Conservation (phyloP, 2,329 filamentous ascomycete genomes). For the Beauveria pseudobassiana region DNA sequence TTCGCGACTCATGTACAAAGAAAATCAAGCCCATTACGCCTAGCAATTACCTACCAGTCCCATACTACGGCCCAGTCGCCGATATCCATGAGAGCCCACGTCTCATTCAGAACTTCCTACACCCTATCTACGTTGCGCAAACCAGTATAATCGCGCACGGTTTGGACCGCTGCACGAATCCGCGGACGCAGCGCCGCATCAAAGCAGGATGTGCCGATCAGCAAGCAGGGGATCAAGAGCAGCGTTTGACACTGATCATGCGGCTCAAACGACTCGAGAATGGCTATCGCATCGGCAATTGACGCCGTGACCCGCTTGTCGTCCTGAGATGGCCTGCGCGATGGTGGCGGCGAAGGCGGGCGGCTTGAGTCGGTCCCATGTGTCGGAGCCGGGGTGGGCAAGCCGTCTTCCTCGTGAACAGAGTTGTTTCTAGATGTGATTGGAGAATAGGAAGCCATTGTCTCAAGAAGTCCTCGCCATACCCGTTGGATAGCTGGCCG, state of each 20-base stretch:
- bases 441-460: slow-evolving; percentile 23
- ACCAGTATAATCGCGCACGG: slow-evolving; percentile 51
- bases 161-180: slow-evolving; percentile 40
- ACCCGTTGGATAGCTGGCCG: slow-evolving; percentile 6
- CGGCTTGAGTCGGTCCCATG: slow-evolving; percentile 14
- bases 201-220: slow-evolving; percentile 55
- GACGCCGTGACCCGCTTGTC: slow-evolving; percentile 45
- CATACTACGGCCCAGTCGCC: slow-evolving; percentile 52
- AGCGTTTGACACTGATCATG: slow-evolving; percentile 53
- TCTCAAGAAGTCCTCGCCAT: neutral
- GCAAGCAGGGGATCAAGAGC: slow-evolving; percentile 51
- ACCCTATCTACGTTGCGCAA: slow-evolving; percentile 51
- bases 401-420: slow-evolving; percentile 30
- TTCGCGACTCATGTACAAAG: slow-evolving; percentile 34
- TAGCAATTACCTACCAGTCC: slow-evolving; percentile 56
- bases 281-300: slow-evolving; percentile 48
- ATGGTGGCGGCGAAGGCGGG: slow-evolving; percentile 36
- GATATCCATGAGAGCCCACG: slow-evolving; percentile 52
- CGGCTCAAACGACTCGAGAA: slow-evolving; percentile 48
- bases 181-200: slow-evolving; percentile 43
- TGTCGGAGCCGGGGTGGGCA: slow-evolving; percentile 11
- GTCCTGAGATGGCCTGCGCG: slow-evolving; percentile 39
- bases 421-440: slow-evolving; percentile 32
- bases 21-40: slow-evolving; percentile 47
- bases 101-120: slow-evolving; percentile 45